Evolutionary conservation across 2,329 filamentous ascomycete genomes (phyloP).

Genomic region (Penicillium sp.): DNA sequence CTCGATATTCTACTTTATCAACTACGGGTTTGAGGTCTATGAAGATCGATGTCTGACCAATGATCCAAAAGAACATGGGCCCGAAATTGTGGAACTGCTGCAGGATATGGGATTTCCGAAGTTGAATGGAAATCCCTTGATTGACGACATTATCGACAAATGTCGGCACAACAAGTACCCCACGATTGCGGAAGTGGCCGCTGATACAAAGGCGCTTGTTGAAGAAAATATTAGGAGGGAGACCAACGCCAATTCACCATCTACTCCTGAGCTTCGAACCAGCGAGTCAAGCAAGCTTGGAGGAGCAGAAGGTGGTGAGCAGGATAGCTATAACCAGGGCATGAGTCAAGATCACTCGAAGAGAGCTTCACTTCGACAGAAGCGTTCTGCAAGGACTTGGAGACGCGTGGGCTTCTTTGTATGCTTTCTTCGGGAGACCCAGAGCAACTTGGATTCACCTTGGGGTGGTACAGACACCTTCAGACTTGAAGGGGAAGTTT

Average conservation of each 20-base stretch:
- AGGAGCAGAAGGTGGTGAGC: background rate
- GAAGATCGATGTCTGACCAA: slow-evolving; percentile 28
- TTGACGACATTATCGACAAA: slow-evolving; percentile 29
- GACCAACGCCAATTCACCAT: background rate
- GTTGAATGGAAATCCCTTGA: slow-evolving; percentile 26
- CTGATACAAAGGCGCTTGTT: slow-evolving; percentile 14
- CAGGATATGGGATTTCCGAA: slow-evolving; percentile 29
- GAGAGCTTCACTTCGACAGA: slow-evolving; percentile 23
- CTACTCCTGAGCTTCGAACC: background rate
- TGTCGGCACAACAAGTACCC: slow-evolving; percentile 28
- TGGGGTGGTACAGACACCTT: slow-evolving; percentile 1
- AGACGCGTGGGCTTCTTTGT: slow-evolving; percentile 27
- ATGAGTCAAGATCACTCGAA: slow-evolving; percentile 1
- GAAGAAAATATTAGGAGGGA: background rate
- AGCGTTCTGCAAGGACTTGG: slow-evolving; percentile 27
- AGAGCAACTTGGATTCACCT: slow-evolving; percentile 26
- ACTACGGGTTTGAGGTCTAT: slow-evolving; percentile 36
- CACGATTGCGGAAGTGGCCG: slow-evolving; percentile 21
- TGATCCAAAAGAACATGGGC: slow-evolving; percentile 28
- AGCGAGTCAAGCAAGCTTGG: background rate
- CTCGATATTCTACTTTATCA: slow-evolving; percentile 36
- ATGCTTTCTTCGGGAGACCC: slow-evolving; percentile 26
- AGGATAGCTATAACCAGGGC: too few relatives aligned
- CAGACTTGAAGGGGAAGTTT: background rate
- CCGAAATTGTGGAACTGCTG: slow-evolving; percentile 25